Percentiles rank a stretch among this genome's conserved stretches.
phyloP scores from a whole-genome alignment of 2,329 filamentous ascomycete genomes.

The Claviceps sp. region DNA sequence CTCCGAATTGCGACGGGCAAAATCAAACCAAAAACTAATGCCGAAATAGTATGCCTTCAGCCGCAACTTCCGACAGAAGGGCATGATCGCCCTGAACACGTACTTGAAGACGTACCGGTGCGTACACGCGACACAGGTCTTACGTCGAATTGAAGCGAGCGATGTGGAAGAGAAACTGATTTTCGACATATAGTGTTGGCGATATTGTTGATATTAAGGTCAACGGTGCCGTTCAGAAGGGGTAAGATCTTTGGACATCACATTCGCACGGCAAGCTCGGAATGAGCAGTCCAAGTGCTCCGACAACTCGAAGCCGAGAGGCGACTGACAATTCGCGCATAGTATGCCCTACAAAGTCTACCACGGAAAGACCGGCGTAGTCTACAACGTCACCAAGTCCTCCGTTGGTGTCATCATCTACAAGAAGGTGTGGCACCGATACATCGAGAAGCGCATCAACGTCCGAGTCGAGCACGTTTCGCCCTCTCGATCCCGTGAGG shows the following conservation, averaged over 20 bases:
- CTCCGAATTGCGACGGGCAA: slow-evolving; percentile 16
- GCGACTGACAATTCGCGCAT: slow-evolving; percentile 23
- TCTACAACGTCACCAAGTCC: slow-evolving; percentile 99
- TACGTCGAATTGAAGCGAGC: not conserved
- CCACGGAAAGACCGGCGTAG: slow-evolving; percentile 96
- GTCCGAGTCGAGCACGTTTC: slow-evolving; percentile 94
- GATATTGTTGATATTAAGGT: slow-evolving; percentile 98
- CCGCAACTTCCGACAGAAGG: slow-evolving; percentile 88
- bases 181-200: slow-evolving; percentile 53
- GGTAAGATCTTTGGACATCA: slow-evolving; percentile 44
- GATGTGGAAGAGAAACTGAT: slow-evolving; percentile 26
- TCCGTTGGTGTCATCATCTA: slow-evolving; percentile 98
- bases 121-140: slow-evolving; percentile 9
- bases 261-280: not conserved
- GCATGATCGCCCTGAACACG: slow-evolving; percentile 83
- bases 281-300: not conserved
- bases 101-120: slow-evolving; percentile 90
- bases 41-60: slow-evolving; percentile 69
- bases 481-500: slow-evolving; percentile 89
- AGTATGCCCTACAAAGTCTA: slow-evolving; percentile 99
- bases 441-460: slow-evolving; percentile 99
- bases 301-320: not conserved
- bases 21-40: slow-evolving; percentile 8
- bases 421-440: slow-evolving; percentile 99
- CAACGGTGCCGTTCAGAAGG: slow-evolving; percentile 97